phyloP scores from a whole-genome alignment of 805 yeast species.

The Komagataella kurtzmanii region DNA sequence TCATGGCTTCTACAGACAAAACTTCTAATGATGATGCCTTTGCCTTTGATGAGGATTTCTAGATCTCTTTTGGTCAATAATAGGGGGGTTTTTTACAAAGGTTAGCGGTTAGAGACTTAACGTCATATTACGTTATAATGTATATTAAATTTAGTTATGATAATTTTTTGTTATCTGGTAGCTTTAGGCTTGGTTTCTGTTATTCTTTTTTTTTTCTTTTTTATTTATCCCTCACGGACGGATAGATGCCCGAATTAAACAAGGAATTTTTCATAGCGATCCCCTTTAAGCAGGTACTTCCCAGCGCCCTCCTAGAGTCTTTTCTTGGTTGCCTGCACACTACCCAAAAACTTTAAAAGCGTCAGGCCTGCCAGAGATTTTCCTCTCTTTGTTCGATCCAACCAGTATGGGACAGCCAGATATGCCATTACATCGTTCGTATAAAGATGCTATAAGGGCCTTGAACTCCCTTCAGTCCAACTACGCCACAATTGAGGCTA shows the following conservation, averaged over 20 bases:
- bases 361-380: not conserved
- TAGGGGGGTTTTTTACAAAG: not conserved
- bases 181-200: not conserved
- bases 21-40: constrained; percentile 40
- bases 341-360: not conserved
- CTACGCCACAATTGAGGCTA: constrained; percentile 78
- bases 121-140: not conserved
- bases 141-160: not conserved
- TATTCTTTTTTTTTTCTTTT: constrained; percentile 1
- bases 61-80: constrained; percentile 12
- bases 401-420: constrained; percentile 1
- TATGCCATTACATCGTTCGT: constrained; percentile 16
- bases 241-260: not conserved
- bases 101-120: not conserved
- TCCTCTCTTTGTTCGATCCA: not conserved
- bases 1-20: constrained; percentile 66
- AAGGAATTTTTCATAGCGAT: not conserved
- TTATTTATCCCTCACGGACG: constrained; percentile 1
- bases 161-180: not conserved
- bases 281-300: not conserved
- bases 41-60: constrained; percentile 89
- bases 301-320: not conserved
- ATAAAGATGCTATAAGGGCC: constrained; percentile 66
- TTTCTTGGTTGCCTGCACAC: not conserved
- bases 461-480: constrained; percentile 85